Evolutionary conservation across 148 eudicot species (phyloP).

Genomic region (Cornus controversa): DNA sequence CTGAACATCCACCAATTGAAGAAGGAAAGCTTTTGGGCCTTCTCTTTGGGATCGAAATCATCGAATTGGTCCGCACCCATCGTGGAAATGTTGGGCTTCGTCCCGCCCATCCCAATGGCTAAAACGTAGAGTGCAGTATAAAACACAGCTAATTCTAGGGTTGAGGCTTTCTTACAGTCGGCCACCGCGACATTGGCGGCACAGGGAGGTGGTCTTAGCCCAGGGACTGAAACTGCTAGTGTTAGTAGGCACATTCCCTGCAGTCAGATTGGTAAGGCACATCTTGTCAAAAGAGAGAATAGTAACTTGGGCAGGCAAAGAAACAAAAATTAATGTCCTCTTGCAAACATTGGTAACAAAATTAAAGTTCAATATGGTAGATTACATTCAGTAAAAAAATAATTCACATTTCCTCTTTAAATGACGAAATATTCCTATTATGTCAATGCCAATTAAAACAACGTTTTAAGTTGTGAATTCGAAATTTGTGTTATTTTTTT

Average conservation of each 20-base stretch:
- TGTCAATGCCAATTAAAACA: too few species aligned
- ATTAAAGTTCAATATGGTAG: too few species aligned
- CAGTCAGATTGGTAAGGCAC: neutral
- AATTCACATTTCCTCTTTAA: too few species aligned
- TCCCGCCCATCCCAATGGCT: neutral
- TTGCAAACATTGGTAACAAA: neutral
- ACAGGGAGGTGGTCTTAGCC: neutral
- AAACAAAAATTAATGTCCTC: too few species aligned
- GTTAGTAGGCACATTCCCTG: slow-evolving; percentile 5
- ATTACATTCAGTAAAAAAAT: too few species aligned
- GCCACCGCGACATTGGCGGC: neutral
- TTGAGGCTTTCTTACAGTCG: neutral
- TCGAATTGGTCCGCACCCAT: slow-evolving; percentile 6
- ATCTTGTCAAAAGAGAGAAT: neutral
- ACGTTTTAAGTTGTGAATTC: too few species aligned
- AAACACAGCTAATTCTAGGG: neutral
- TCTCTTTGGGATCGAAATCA: neutral
- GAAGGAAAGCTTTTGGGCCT: slow-evolving; percentile 6
- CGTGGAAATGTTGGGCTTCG: slow-evolving; percentile 7
- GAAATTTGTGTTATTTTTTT: too few species aligned
- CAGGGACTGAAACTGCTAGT: slow-evolving; percentile 2
- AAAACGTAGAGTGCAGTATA: neutral
- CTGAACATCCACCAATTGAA: neutral
- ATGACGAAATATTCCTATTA: too few species aligned
- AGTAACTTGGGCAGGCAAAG: neutral